Percentiles rank a stretch among this genome's conserved stretches.
These are phyloP conservation scores for Limonium bicolor DNA, from an alignment of 148 eudicot species.

Conservation along the genomic window DNA sequence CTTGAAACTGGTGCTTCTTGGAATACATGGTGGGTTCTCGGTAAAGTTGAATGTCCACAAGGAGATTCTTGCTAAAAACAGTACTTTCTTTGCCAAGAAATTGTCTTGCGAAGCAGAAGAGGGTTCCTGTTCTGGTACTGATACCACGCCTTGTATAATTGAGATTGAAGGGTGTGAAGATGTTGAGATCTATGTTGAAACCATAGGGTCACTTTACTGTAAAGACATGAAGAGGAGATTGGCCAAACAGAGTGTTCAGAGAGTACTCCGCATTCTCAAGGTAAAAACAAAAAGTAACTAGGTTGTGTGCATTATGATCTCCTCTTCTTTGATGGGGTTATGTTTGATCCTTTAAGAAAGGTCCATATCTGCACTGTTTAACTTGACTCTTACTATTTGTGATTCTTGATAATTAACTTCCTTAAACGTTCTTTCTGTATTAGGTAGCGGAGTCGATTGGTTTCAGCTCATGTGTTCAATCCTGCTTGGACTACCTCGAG, in stretches of 20 bases:
- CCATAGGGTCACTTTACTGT: slow-evolving; percentile 75
- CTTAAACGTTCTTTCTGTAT: too few relatives aligned
- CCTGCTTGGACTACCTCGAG: slow-evolving; percentile 74
- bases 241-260: slow-evolving; percentile 74
- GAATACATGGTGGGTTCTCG: slow-evolving; percentile 58
- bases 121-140: neutral
- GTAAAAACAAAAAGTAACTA: too few relatives aligned
- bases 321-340: too few relatives aligned
- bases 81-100: slow-evolving; percentile 43
- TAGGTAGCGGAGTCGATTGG: slow-evolving; percentile 70
- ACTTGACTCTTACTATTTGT: too few relatives aligned
- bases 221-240: slow-evolving; percentile 67
- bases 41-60: slow-evolving; percentile 85
- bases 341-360: too few relatives aligned
- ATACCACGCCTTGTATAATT: slow-evolving; percentile 4
- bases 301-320: too few relatives aligned
- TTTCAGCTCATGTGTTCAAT: slow-evolving; percentile 41
- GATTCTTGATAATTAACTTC: too few relatives aligned
- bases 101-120: slow-evolving; percentile 30
- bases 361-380: too few relatives aligned
- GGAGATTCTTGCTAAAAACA: slow-evolving; percentile 30
- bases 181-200: slow-evolving; percentile 71
- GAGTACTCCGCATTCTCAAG: slow-evolving; percentile 73
- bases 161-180: slow-evolving; percentile 77
- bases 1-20: slow-evolving; percentile 51